Base-by-base conservation (phyloP, 208 protist genomes). In the Giardia duodenalis region DNA sequence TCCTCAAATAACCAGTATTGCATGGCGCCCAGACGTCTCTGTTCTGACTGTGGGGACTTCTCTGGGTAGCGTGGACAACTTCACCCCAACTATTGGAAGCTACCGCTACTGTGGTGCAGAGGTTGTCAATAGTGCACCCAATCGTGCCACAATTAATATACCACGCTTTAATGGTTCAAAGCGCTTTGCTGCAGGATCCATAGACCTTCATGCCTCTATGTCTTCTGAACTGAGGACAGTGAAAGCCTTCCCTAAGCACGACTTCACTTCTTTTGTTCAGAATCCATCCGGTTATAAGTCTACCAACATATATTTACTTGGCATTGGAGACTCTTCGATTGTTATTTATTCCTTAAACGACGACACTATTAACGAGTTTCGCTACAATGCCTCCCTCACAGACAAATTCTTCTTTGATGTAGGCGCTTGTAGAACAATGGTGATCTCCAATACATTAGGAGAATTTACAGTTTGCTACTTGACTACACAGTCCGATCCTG, bases 361-460 rank as follows among this genome's bases (percentile, higher is more conserved):
- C 44, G 88, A 91, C 88, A 47, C 1, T 1, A 47, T 91, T 30
- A 47, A 22, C 43, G 88, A 91, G 45, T 43, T 91, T 47, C 1
- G n/a, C 2, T 43, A 48, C 44, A 22, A 48, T 47, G 2, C 47
- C 42, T 1, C 2, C 2, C 45, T 0, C 88, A 30, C 43, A 4
- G 88, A 91, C 44, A 91, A 91, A 45, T 45, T 91, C 44, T 91
- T 47, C 44, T 91, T 91, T 45, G 88, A 91, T n/a, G 88, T 91
- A 43, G 88, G 46, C 44, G 88, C 45, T 43, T 47, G 45, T 42
- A n/a, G 88, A n/a, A 45, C 47, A 43, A 4, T 91, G 10, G 43
- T 91, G 1, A 2, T 47, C 1, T 30, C 88, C n/a, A 91, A 42
- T 22, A 2, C n/a, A 4, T 47, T 91, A n/a, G 88, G 88, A 47